Conservation (phyloP, 2,329 filamentous ascomycete species). For the Huntiella bhutanensis region DNA sequence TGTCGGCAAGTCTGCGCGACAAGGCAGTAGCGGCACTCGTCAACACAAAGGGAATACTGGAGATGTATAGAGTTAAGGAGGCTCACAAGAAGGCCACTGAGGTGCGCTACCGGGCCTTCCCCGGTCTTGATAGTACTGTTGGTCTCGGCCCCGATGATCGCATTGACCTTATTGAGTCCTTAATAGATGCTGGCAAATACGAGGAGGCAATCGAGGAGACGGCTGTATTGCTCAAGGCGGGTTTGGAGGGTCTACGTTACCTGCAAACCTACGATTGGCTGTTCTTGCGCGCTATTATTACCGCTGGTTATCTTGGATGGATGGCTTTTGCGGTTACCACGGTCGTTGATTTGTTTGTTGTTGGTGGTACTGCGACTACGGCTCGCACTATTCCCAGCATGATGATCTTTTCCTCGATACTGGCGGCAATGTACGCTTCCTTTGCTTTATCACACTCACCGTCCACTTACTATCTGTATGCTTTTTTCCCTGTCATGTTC, state of each 20-base stretch:
- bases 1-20: conserved; percentile 50
- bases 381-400: conserved; percentile 41
- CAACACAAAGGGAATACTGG: conserved; percentile 72
- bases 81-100: conserved; percentile 58
- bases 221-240: conserved; percentile 55
- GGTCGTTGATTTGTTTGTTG: conserved; percentile 71
- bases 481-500: conserved; percentile 79
- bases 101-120: conserved; percentile 60
- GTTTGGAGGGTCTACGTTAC: conserved; percentile 71
- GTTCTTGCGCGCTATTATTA: conserved; percentile 76
- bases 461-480: conserved; percentile 73
- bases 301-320: conserved; percentile 84
- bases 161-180: conserved; percentile 43
- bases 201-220: conserved; percentile 67
- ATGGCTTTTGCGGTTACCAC: conserved; percentile 81
- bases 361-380: conserved; percentile 48
- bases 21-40: conserved; percentile 72
- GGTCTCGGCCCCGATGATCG: conserved; percentile 43
- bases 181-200: conserved; percentile 47
- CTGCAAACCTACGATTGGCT: conserved; percentile 98
- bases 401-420: conserved; percentile 52
- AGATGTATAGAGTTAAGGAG: conserved; percentile 95
- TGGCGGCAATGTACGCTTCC: conserved; percentile 60
- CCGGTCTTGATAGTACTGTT: conserved; percentile 43
- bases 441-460: conserved; percentile 67